phyloP scores from a whole-genome alignment of 2,329 filamentous ascomycete genomes.

The Trichoderma simmonsii region DNA sequence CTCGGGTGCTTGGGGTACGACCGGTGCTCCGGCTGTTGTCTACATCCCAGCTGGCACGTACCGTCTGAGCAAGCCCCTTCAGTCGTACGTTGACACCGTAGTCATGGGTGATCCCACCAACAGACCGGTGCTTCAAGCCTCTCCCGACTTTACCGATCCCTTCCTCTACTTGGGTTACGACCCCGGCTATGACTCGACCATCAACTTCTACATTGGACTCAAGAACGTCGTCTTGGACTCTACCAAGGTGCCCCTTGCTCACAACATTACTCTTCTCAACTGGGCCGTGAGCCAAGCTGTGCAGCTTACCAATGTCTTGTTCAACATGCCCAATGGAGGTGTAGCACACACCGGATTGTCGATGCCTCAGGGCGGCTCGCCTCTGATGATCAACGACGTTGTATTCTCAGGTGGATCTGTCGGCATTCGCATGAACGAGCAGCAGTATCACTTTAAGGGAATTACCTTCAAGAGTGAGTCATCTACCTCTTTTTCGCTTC shows the following conservation, averaged over 20 bases:
- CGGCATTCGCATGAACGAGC: slow-evolving; percentile 31
- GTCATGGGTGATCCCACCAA: slow-evolving; percentile 31
- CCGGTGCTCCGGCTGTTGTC: slow-evolving; percentile 23
- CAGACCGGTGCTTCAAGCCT: slow-evolving; percentile 30
- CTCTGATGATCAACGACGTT: slow-evolving; percentile 32
- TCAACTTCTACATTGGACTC: slow-evolving; percentile 35
- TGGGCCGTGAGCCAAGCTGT: slow-evolving; percentile 34
- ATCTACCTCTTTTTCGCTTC: neutral
- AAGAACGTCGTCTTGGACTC: slow-evolving; percentile 33
- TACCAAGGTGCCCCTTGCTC: slow-evolving; percentile 21
- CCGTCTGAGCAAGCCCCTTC: slow-evolving; percentile 29
- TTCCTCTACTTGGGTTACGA: slow-evolving; percentile 21
- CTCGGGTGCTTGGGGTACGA: slow-evolving; percentile 19
- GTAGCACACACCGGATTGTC: slow-evolving; percentile 36
- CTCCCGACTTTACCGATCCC: slow-evolving; percentile 15
- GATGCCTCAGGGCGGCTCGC: slow-evolving; percentile 35
- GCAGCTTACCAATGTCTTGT: slow-evolving; percentile 29
- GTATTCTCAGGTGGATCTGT: slow-evolving; percentile 33
- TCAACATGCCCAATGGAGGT: slow-evolving; percentile 33
- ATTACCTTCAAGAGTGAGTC: slow-evolving; percentile 30
- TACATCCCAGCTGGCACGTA: slow-evolving; percentile 34
- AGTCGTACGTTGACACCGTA: slow-evolving; percentile 32
- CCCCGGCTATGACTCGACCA: slow-evolving; percentile 28
- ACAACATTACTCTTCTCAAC: slow-evolving; percentile 27
- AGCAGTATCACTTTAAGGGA: slow-evolving; percentile 36